Percentiles rank a stretch among this genome's conserved stretches.
Evolutionary conservation across 2,329 filamentous ascomycete species (phyloP).

Genomic region (Penicillium sp.): DNA sequence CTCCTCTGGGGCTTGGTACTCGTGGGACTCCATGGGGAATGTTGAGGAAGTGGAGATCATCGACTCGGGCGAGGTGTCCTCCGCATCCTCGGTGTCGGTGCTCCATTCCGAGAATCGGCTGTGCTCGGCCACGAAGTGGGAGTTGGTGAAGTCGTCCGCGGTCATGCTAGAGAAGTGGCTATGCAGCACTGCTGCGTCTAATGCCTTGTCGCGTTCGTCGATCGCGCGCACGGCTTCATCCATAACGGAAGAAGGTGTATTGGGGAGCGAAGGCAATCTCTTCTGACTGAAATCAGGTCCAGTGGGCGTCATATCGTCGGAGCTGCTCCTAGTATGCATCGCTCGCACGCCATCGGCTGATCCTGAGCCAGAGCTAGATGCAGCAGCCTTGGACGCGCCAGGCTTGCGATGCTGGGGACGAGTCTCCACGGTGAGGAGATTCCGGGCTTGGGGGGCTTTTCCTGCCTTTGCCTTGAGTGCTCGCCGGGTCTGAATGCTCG

Average conservation of each 20-base stretch:
- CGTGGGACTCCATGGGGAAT: constrained; percentile 27
- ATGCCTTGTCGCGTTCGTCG: constrained; percentile 31
- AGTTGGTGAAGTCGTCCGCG: constrained; percentile 34
- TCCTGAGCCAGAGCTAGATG: constrained; percentile 6
- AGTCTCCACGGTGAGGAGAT: constrained; percentile 30
- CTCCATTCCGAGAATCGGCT: constrained; percentile 45
- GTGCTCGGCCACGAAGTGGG: constrained; percentile 25
- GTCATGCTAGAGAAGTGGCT: constrained; percentile 47
- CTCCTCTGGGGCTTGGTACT: constrained; percentile 22
- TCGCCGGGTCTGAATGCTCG: constrained; percentile 41
- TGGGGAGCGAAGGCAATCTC: constrained; percentile 46
- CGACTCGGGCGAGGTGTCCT: constrained; percentile 33
- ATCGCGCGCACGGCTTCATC: constrained; percentile 41
- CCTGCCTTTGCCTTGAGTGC: constrained; percentile 31
- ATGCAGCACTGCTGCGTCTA: constrained; percentile 34
- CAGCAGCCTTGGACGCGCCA: constrained; percentile 6
- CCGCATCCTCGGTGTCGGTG: constrained; percentile 36
- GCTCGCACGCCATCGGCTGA: constrained; percentile 16
- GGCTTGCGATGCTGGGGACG: constrained; percentile 14
- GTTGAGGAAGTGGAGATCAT: constrained; percentile 35
- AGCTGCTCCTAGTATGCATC: constrained; percentile 3
- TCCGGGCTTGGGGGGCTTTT: constrained; percentile 27
- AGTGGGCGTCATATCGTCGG: constrained; percentile 27
- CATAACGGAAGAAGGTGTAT: constrained; percentile 48
- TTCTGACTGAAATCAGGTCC: constrained; percentile 36